Percentiles rank a stretch among this genome's conserved stretches.
phyloP scores from a whole-genome alignment of 164 flowering plant species.

The Vitis cinerea region DNA sequence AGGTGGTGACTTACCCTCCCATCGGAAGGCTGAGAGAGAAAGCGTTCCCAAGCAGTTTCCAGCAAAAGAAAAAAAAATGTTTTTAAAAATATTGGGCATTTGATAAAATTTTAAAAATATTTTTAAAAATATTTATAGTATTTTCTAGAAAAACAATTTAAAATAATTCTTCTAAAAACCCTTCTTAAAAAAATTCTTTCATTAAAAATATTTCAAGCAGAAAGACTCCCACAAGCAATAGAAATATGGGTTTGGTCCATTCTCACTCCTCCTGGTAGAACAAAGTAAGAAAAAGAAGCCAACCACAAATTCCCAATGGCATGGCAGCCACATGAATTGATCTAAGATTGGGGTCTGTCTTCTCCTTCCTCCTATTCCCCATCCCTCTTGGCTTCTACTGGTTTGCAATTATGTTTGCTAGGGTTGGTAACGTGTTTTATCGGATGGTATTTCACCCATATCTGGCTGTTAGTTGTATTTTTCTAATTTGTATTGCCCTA shows the following conservation, averaged over 20 bases:
- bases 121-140: too few relatives aligned
- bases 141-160: too few relatives aligned
- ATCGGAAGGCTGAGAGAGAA: slow-evolving; percentile 32
- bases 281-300: slow-evolving; percentile 51
- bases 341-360: background rate
- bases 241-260: slow-evolving; percentile 37
- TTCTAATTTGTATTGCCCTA: too few relatives aligned
- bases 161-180: too few relatives aligned
- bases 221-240: too few relatives aligned
- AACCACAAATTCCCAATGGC: slow-evolving; percentile 26
- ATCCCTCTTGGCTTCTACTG: too few relatives aligned
- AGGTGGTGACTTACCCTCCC: slow-evolving; percentile 24
- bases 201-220: too few relatives aligned
- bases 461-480: too few relatives aligned
- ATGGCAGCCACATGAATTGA: slow-evolving; percentile 1
- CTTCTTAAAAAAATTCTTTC: too few relatives aligned
- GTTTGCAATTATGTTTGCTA: background rate
- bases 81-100: too few relatives aligned
- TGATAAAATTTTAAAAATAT: too few relatives aligned
- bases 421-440: background rate
- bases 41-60: slow-evolving; percentile 39
- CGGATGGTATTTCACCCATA: too few relatives aligned
- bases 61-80: slow-evolving; percentile 53
- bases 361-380: background rate
- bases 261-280: slow-evolving; percentile 12